Conservation (phyloP, 208 protist species). For the Wallacemonas sp. region DNA sequence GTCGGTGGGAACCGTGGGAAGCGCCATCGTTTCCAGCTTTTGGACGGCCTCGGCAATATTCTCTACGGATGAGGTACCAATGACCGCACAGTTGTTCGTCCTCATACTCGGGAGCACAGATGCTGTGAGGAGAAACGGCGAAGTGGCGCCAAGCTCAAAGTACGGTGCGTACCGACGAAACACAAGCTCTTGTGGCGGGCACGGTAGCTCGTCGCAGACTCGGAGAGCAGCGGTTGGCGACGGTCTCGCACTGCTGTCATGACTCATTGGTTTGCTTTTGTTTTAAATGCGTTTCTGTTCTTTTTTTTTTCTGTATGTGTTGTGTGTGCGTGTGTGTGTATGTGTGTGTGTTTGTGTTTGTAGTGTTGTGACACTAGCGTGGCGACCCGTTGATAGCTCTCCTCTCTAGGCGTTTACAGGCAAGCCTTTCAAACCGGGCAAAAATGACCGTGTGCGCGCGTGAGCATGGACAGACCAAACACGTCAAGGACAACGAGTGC, state of each 20-base stretch:
- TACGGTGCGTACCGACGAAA: conserved; percentile 36
- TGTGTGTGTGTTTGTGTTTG: too few relatives aligned
- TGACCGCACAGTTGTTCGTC: neutral
- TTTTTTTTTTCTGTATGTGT: too few relatives aligned
- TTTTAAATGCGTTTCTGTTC: too few relatives aligned
- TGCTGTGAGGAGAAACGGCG: conserved; percentile 18
- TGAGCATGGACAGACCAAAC: too few relatives aligned
- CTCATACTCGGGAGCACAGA: conserved; percentile 2
- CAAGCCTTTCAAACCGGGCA: too few relatives aligned
- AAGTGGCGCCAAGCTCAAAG: conserved; percentile 28
- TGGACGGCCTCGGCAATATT: conserved; percentile 1
- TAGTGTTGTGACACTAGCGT: too few relatives aligned
- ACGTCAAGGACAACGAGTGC: too few relatives aligned
- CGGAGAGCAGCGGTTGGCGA: neutral
- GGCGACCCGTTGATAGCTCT: too few relatives aligned
- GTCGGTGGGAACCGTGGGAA: conserved; percentile 3
- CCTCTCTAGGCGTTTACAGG: too few relatives aligned
- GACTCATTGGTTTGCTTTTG: too few relatives aligned
- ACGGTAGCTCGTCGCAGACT: conserved; percentile 21
- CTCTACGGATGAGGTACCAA: neutral
- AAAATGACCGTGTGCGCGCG: too few relatives aligned
- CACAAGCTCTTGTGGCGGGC: conserved; percentile 48
- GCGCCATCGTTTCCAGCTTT: neutral
- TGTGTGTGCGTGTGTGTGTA: too few relatives aligned
- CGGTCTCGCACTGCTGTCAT: neutral